phyloP scores from a whole-genome alignment of 2,329 filamentous ascomycete genomes.

The Botrytis cinerea region DNA sequence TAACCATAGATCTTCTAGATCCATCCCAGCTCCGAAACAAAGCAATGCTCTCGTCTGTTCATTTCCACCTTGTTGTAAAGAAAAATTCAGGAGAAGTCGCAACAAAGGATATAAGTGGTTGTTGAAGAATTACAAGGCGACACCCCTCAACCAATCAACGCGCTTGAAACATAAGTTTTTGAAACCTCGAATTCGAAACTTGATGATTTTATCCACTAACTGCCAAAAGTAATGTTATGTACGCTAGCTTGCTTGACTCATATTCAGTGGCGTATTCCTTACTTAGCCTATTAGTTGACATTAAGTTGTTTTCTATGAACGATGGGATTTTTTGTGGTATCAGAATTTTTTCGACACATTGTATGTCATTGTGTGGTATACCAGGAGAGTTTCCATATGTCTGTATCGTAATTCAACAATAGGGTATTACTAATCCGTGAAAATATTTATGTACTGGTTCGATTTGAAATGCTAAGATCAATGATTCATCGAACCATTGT shows the following conservation, averaged over 20 bases:
- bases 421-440: background rate
- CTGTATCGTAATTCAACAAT: background rate
- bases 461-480: background rate
- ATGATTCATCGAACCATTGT: background rate
- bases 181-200: background rate
- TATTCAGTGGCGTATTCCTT: background rate
- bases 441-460: background rate
- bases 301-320: background rate
- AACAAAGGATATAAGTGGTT: background rate
- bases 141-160: constrained; percentile 2
- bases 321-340: background rate
- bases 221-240: background rate
- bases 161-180: constrained; percentile 5
- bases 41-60: background rate
- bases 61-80: too few relatives aligned
- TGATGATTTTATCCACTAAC: background rate
- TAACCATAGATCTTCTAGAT: background rate
- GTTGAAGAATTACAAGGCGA: background rate
- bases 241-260: background rate
- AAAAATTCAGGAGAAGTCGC: too few relatives aligned
- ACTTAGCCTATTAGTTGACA: background rate
- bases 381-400: background rate
- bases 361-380: background rate
- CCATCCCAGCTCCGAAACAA: constrained; percentile 2
- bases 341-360: background rate